A percentile compares a stretch with the other conserved stretches of the same genome.
phyloP scores from a whole-genome alignment of 2,329 filamentous ascomycete species.

The Eurotiales sp. region DNA sequence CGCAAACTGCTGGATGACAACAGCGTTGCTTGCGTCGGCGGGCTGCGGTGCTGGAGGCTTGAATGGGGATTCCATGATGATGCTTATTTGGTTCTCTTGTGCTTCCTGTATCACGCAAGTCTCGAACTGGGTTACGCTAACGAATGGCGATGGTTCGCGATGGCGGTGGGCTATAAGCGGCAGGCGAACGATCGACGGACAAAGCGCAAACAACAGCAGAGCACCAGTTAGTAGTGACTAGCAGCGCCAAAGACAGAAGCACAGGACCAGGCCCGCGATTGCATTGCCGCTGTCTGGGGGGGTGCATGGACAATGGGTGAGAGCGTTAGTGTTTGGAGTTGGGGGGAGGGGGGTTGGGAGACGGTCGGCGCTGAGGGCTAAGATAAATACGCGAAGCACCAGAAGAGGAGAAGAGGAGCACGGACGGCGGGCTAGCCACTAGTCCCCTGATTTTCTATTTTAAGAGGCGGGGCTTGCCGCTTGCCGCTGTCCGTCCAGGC shows the following conservation, averaged over 20 bases:
- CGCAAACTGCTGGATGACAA: constrained; percentile 38
- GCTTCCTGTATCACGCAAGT: background rate
- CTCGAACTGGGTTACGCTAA: background rate
- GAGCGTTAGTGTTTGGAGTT: no score
- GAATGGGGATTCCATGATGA: constrained; percentile 32
- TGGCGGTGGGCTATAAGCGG: background rate
- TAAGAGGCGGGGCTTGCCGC: constrained; percentile 15
- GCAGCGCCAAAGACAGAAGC: background rate
- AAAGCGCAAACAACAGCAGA: background rate
- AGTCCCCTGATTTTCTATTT: constrained; percentile 15
- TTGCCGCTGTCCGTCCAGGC: background rate
- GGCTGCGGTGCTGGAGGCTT: constrained; percentile 26
- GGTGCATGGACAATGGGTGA: background rate
- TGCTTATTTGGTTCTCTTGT: background rate
- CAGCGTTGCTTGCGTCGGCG: constrained; percentile 24
- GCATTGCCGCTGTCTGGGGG: constrained; percentile 7
- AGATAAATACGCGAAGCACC: constrained; percentile 1
- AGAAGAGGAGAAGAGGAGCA: constrained; percentile 6
- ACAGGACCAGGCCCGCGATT: background rate
- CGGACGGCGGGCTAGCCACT: background rate
- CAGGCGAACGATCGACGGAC: no score
- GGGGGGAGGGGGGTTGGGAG: background rate
- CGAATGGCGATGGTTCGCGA: background rate
- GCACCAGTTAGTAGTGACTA: background rate
- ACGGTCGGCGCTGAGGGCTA: background rate